A percentile compares a stretch with the other conserved stretches of the same genome.
Conservation (phyloP, 345 rosid genomes). For the Lenwebbia sp. region DNA sequence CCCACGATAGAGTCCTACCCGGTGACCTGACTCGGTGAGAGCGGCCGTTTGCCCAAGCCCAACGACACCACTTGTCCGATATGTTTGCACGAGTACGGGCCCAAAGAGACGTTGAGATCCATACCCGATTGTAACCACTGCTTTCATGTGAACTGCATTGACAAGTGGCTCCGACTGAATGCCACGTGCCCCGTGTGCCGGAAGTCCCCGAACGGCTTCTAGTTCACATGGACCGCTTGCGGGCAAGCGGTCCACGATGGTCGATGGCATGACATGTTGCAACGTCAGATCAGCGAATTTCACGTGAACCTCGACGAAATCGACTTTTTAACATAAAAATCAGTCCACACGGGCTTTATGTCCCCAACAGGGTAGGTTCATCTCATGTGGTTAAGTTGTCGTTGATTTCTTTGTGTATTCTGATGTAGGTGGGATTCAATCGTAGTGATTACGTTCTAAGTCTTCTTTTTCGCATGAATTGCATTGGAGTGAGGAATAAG, state of each 20-base stretch:
- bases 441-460: too few relatives aligned
- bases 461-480: too few relatives aligned
- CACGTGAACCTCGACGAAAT: neutral
- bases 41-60: neutral
- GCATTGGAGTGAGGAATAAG: neutral
- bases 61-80: neutral
- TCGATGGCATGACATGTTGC: neutral
- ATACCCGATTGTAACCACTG: neutral
- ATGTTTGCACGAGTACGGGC: neutral
- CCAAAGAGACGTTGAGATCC: neutral
- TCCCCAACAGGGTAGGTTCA: neutral
- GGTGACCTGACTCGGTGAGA: neutral
- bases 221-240: neutral
- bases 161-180: slow-evolving; percentile 1
- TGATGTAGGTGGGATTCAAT: too few relatives aligned
- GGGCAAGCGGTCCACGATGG: neutral
- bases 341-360: neutral
- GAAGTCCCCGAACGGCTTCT: neutral
- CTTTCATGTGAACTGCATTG: neutral
- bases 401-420: too few relatives aligned
- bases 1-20: neutral
- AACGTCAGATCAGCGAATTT: neutral
- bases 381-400: neutral
- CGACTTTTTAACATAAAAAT: neutral
- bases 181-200: neutral